phyloP scores from a whole-genome alignment of 1,284 basidiomycete species.

The Microstroma glucosiphilum region DNA sequence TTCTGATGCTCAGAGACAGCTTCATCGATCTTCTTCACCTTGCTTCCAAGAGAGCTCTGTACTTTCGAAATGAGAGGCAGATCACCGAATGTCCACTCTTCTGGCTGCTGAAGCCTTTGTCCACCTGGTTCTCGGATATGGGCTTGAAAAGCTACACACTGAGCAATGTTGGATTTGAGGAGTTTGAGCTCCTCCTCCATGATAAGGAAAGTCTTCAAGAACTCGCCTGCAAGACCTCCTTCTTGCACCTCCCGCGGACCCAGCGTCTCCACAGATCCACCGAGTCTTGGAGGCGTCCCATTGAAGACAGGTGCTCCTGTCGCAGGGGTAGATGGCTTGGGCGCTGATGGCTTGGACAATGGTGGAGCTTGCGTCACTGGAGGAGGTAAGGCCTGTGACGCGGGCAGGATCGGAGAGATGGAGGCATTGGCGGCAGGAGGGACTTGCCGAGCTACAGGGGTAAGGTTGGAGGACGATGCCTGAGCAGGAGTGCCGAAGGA shows the following conservation, averaged over 20 bases:
- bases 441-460: too few species aligned
- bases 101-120: constrained; percentile 27
- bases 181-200: constrained; percentile 51
- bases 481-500: not conserved
- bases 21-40: constrained; percentile 18
- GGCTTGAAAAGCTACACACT: constrained; percentile 44
- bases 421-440: constrained; percentile 7
- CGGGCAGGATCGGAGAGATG: not conserved
- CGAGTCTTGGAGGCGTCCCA: constrained; percentile 19
- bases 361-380: not conserved
- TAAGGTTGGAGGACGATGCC: too few species aligned
- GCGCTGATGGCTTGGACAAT: not conserved
- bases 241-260: constrained; percentile 28
- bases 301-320: constrained; percentile 1
- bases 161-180: constrained; percentile 22
- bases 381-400: constrained; percentile 4
- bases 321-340: not conserved
- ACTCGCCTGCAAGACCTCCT: constrained; percentile 39
- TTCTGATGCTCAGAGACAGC: constrained; percentile 47
- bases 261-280: constrained; percentile 12
- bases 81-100: constrained; percentile 52
- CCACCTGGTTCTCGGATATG: constrained; percentile 34
- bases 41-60: constrained; percentile 15
- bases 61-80: constrained; percentile 32
- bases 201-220: constrained; percentile 48